Base-by-base conservation (phyloP, 441 rosid genomes). In the Bruguiera hainesii region DNA sequence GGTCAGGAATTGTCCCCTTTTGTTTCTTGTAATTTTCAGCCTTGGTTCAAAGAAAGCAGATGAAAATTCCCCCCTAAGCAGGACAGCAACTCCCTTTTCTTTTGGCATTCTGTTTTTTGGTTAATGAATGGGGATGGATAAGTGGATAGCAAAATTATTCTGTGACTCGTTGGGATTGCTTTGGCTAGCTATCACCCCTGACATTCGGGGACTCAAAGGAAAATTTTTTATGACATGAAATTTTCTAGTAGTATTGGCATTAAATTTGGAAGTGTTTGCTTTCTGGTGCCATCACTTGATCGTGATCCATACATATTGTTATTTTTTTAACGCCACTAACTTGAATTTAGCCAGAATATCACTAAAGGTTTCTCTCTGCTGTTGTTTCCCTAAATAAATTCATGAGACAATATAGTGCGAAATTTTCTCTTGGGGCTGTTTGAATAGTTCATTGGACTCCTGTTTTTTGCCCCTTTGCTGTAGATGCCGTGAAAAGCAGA, bases 401-500 rank as follows among this genome's bases (percentile, higher is more conserved):
- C 18, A 3, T 42, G 48, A 42, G 48, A 13, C 48, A 29, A 31
- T 5, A 26, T 25, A 33, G 7, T 56, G 26, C 0, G 16, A 13
- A 33, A 7, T 53, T 62, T 56, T 50, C 28, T 7, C 4, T 37
- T 42, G 53, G 46, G 6, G 30, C 5, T 9, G 8, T 33, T 33
- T 33, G 37, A 33, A 3, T 46, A 0, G 11, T 20, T 15, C 18
- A 13, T 3, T 11, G 48, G 2, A 68, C 4, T 60, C 15, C 11
- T 37, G 19, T 37, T 55, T 20, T 63, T 73, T 37, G 37, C 10
- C 7, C 66, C 53, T 56, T 26, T 7, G 19, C 63, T 1, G 18
- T 56, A 89, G 98, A 79, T 93, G 98, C 60, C 89, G 98, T 19
- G 98, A 93, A 79, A 93, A 93, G 83, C 98, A 93, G 82, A 84